phyloP scores from a whole-genome alignment of 1,284 basidiomycete species.

The Stygiomarasmius scandens region DNA sequence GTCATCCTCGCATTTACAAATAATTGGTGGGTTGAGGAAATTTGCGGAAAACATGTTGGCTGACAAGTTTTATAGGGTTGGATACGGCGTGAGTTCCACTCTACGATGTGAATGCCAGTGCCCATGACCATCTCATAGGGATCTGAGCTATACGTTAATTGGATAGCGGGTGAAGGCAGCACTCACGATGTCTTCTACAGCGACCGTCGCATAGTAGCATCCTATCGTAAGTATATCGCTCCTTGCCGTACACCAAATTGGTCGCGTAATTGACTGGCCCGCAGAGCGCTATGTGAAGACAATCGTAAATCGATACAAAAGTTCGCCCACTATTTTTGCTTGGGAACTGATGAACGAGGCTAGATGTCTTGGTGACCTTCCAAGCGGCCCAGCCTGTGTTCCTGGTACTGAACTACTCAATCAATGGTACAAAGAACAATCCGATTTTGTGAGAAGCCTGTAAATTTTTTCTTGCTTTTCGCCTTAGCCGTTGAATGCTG shows the following conservation, averaged over 20 bases:
- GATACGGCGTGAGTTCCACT: constrained; percentile 36
- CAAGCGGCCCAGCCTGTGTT: constrained; percentile 47
- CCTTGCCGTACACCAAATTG: background rate
- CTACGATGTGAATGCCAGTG: too few relatives aligned
- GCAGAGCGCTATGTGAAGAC: constrained; percentile 55
- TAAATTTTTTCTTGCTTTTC: constrained; percentile 29
- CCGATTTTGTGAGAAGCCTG: constrained; percentile 53
- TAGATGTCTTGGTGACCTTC: constrained; percentile 54
- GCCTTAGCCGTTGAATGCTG: background rate
- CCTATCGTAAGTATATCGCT: constrained; percentile 46
- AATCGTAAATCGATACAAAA: constrained; percentile 58
- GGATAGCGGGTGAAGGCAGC: constrained; percentile 45
- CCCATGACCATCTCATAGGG: constrained; percentile 30
- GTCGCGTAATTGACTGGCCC: background rate
- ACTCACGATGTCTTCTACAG: constrained; percentile 59
- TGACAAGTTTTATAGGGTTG: constrained; percentile 29
- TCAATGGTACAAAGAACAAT: constrained; percentile 55
- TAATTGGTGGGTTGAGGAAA: constrained; percentile 43
- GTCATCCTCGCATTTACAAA: constrained; percentile 57
- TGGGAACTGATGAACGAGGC: constrained; percentile 67
- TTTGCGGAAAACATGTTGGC: background rate
- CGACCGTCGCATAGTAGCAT: constrained; percentile 46
- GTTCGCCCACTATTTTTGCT: constrained; percentile 54
- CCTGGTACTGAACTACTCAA: constrained; percentile 48
- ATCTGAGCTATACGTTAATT: constrained; percentile 53